Percentiles rank a stretch among this genome's conserved stretches.
Evolutionary conservation across 305 asterid species (phyloP).

Genomic region (Fraxinus baroniana): DNA sequence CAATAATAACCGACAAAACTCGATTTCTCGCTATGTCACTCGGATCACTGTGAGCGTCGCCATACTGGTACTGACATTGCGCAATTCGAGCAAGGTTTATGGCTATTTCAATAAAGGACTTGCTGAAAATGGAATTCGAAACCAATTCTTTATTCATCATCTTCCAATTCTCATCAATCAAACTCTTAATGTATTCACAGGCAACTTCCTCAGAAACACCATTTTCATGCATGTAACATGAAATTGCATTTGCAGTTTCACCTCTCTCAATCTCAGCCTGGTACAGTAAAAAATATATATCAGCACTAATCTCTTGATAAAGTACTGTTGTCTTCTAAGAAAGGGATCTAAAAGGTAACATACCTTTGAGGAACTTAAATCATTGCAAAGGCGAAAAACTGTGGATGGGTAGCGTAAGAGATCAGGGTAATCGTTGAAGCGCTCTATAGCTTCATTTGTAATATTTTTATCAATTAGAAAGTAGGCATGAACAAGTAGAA

Average conservation of each 20-base stretch:
- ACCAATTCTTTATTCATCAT: neutral
- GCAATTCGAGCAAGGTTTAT: constrained; percentile 13
- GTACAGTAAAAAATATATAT: neutral
- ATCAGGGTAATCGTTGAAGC: neutral
- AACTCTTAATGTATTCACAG: neutral
- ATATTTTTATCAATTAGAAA: neutral
- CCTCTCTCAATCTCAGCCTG: constrained; percentile 18
- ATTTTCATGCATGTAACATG: constrained; percentile 7
- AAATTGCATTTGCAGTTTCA: constrained; percentile 12
- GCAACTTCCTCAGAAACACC: neutral
- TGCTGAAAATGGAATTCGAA: neutral
- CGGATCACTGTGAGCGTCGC: constrained; percentile 13
- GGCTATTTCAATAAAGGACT: constrained; percentile 4
- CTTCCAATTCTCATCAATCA: neutral
- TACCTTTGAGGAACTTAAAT: constrained; percentile 15
- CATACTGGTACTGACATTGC: neutral
- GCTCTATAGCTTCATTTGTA: neutral
- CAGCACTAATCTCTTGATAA: neutral
- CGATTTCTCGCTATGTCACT: neutral
- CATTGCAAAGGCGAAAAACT: constrained; percentile 19
- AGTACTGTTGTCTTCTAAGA: neutral
- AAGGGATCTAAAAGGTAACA: neutral
- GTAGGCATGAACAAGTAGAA: constrained; percentile 14
- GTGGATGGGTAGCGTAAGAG: constrained; percentile 12
- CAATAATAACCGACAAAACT: neutral